These are phyloP conservation scores for Coprinellus aureogranulatus DNA, from an alignment of 768 basidiomycete genomes.

Conservation along the genomic window DNA sequence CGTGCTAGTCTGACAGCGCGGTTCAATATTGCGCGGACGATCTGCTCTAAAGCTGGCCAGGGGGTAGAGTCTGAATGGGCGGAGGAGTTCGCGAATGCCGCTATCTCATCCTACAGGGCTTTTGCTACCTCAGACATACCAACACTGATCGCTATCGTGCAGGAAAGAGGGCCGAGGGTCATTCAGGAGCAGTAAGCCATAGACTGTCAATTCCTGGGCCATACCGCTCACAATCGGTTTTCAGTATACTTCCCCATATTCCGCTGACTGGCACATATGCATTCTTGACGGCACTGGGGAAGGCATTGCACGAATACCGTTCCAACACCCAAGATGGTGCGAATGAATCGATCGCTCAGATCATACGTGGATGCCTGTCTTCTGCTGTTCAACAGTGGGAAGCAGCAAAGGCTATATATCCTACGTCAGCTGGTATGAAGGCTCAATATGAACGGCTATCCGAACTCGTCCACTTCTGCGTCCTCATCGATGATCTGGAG, in stretches of 20 bases:
- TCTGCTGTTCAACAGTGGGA: neutral
- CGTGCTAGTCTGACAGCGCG: too few relatives aligned
- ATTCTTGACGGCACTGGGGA: conserved; percentile 23
- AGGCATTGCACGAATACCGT: conserved; percentile 16
- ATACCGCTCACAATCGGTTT: neutral
- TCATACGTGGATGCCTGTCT: neutral
- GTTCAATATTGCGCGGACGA: too few relatives aligned
- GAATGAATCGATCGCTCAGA: too few relatives aligned
- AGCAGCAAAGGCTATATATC: too few relatives aligned
- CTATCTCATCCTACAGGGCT: neutral
- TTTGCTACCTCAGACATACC: neutral
- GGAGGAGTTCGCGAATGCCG: neutral
- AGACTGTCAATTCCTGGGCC: neutral
- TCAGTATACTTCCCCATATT: conserved; percentile 24
- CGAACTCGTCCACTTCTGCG: neutral
- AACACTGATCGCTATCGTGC: neutral
- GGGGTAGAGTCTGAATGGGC: neutral
- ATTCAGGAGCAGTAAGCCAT: neutral
- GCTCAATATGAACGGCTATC: neutral
- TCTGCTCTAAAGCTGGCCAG: too few relatives aligned
- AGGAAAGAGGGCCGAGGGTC: neutral
- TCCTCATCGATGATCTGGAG: neutral
- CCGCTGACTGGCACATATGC: conserved; percentile 17
- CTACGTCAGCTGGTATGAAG: conserved; percentile 7
- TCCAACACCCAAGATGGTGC: too few relatives aligned